Base-by-base conservation (phyloP, 495 filamentous ascomycete genomes). In the Podospora appendiculata region DNA sequence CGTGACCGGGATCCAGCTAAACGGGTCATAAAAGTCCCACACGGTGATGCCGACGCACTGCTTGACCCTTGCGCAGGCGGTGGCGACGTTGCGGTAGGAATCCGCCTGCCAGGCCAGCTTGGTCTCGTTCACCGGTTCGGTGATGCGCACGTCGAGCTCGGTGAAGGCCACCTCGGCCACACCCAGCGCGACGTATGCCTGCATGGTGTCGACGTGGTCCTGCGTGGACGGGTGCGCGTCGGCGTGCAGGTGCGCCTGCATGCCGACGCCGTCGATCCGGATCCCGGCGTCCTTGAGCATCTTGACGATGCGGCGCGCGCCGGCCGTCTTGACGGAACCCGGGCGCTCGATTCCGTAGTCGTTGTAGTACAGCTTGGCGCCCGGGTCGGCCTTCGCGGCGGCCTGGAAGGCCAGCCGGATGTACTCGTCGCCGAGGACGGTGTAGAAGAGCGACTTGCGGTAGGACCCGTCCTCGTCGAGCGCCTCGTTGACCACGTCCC, bases 401-500 rank as follows among this genome's bases (percentile, higher is more conserved):
- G 72, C 71, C 42, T 65, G 52, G 65, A 85, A 81, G 39, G 81
- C 81, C 42, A 83, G 78, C 12, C 66, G 67, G 54, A 84, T 72
- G 61, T 74, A 87, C 50, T 77, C 73, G 48, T 77, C 72, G 9
- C 81, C 81, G 19, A 84, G 58, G 11, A 79, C 70, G 25, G 73
- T 68, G 69, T 73, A 80, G 68, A 84, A 84, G 45, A 78, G 67
- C 45, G 62, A 74, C 49, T 70, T 51, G 46, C 83, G 77, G 55
- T 79, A 79, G n/a, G 74, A 73, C 34, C 82, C 85, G 58, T 84
- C 78, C 46, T 88, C 85, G 54, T 83, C 77, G 55, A 87, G 78
- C 34, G 80, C 79, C 63, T 89, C 84, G 66, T 88, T 88, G 14
- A 86, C 73, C 0, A 89, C 85, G 59, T 88, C 84, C 80, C 67